Evolutionary conservation across 2,329 filamentous ascomycete genomes (phyloP), one percentile per base, ranked within the genome.

Genomic region (Gnomoniopsis smithogilvyi): DNA sequence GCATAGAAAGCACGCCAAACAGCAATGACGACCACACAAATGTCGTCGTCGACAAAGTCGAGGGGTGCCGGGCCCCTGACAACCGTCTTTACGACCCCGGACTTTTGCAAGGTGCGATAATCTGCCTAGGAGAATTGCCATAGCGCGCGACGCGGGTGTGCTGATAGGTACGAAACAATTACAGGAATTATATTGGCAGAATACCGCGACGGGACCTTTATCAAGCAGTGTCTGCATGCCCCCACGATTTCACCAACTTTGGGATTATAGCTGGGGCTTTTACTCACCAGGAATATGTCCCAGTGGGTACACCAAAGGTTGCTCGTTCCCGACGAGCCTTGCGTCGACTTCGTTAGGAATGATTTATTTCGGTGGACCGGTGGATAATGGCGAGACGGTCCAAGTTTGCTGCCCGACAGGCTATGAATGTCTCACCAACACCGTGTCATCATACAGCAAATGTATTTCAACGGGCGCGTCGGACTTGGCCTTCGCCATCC

Each of bases 271-370:
- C 7, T 57, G 41, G 14, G 63, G 63, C 8, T 64, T 47, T 46
- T 64, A 64, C 24, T 64, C 62, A 6, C 63, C 63, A 2, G 63
- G 49, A 15, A 64, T 64, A 10, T 64, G 63, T 3, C 63, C 63
- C 3, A 22, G 21, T 10, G 60, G 62, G 2, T 57, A n/a, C 1
- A 51, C 7, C 34, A 49, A 57, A 17, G 55, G 55, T 2, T 57
- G 55, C 36, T 34, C 50, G 4, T 57, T 57, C n/a, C 48, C 55
- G 7, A n/a, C 34, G 6, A 38, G 41, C 1, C 15, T 17, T 4
- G 48, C 55, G 14, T 30, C 34, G 10, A 36, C 24, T 15, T 47
- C 33, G 14, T 11, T 45, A 10, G 55, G 55, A 2, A 21, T 10
- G 38, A 26, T 57, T 15, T 57, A 50, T 11, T 57, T 14, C n/a